Evolutionary conservation across 2,329 filamentous ascomycete species (phyloP).

Genomic region (Botrytis hyacinthi): DNA sequence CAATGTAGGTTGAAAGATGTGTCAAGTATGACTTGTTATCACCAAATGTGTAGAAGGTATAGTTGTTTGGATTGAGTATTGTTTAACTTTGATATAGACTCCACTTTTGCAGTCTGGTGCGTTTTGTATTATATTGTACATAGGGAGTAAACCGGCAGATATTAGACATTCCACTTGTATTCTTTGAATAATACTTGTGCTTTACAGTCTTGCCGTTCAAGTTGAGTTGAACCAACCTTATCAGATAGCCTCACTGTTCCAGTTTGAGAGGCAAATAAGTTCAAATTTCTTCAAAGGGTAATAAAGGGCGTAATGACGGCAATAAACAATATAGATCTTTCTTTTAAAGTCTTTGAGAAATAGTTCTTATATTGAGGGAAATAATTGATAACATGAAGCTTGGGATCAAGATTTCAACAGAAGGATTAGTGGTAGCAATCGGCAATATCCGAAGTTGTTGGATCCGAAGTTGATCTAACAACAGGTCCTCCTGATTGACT

Average conservation of each 20-base stretch:
- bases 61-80: neutral
- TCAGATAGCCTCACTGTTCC: neutral
- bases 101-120: neutral
- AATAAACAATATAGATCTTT: neutral
- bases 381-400: neutral
- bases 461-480: neutral
- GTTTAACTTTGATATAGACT: neutral
- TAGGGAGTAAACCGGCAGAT: neutral
- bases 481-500: neutral
- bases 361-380: neutral
- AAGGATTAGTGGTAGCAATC: neutral
- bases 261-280: neutral
- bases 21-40: constrained; percentile 28
- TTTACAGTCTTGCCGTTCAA: neutral
- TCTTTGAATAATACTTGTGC: neutral
- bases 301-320: neutral
- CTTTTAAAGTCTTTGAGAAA: neutral
- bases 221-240: neutral
- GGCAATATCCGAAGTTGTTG: constrained; percentile 4
- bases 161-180: neutral
- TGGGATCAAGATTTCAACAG: neutral
- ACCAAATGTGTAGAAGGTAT: constrained; percentile 24
- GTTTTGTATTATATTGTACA: neutral
- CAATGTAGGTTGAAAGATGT: constrained; percentile 23
- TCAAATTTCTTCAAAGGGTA: neutral